Evolutionary conservation across 78 protist species (phyloP).

Genomic region (Dictyostelium discoideum): DNA sequence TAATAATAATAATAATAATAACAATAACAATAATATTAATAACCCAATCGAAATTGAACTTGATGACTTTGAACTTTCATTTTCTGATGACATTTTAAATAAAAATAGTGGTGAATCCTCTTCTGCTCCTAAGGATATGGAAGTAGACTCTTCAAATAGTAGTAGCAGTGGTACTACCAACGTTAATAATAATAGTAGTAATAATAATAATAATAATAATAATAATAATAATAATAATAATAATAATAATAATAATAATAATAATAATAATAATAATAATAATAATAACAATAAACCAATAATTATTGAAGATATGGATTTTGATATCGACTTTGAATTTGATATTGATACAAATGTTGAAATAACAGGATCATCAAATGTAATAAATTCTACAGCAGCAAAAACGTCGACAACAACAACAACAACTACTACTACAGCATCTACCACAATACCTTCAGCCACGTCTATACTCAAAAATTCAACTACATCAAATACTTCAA

Average conservation of each 20-base stretch:
- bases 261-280: constrained; percentile 18
- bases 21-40: neutral
- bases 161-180: neutral
- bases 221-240: neutral
- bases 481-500: neutral
- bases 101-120: neutral
- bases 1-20: neutral
- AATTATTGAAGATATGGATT: neutral
- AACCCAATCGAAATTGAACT: neutral
- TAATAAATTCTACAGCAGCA: neutral
- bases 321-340: neutral
- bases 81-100: neutral
- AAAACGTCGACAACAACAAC: neutral
- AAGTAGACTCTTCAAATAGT: neutral
- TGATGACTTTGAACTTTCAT: neutral
- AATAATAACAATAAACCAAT: neutral
- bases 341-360: neutral
- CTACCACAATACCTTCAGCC: neutral
- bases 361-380: neutral
- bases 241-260: neutral
- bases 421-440: neutral
- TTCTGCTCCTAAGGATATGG: constrained; percentile 1
- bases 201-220: constrained; percentile 16
- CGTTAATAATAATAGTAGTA: neutral
- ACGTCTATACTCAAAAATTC: neutral